Conservation (phyloP, 75 land plant genomes). For the Cupressus sempervirens region DNA sequence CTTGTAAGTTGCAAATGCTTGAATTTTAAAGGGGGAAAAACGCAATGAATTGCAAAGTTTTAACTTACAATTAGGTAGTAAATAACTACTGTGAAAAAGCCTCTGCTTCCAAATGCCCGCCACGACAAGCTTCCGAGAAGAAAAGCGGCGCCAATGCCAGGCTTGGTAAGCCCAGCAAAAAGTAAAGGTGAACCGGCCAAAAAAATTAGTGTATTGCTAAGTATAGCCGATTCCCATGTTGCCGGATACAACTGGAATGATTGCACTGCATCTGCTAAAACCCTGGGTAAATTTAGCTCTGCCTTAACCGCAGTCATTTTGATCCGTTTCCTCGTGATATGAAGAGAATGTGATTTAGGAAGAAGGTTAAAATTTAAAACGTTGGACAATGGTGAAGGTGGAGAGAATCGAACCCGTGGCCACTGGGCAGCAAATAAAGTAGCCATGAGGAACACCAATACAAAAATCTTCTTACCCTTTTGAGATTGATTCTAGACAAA, state of each 20-base stretch:
- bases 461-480: background rate
- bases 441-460: background rate
- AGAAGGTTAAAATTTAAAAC: background rate
- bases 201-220: constrained; percentile 62
- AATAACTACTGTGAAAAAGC: constrained; percentile 66
- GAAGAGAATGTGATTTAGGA: background rate
- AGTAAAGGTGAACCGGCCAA: constrained; percentile 68
- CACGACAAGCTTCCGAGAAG: constrained; percentile 72
- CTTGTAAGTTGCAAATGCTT: too few species aligned
- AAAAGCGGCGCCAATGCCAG: constrained; percentile 76
- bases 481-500: background rate
- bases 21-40: background rate
- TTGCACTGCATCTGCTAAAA: background rate
- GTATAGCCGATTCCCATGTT: constrained; percentile 74
- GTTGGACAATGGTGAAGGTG: background rate
- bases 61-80: constrained; percentile 73
- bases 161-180: constrained; percentile 56
- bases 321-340: background rate
- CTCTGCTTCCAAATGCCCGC: constrained; percentile 78
- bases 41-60: background rate
- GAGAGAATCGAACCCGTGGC: background rate
- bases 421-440: background rate
- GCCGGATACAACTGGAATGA: constrained; percentile 38
- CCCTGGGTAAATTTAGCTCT: background rate
- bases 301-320: background rate